Base-by-base conservation (phyloP, 208 protist species). In the Naegleria gruberi region DNA sequence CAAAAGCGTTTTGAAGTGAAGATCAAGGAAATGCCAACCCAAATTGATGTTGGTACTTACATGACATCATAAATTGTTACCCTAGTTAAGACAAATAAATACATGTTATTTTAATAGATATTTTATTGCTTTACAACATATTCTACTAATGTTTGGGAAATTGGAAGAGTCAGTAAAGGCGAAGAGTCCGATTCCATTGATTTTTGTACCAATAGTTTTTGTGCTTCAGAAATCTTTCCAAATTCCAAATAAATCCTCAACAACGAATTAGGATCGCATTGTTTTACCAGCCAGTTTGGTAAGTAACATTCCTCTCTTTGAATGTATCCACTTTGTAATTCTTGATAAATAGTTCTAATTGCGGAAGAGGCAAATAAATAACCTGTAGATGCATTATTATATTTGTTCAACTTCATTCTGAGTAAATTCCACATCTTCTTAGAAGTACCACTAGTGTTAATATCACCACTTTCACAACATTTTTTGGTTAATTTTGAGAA, bases 1-100 rank as follows among this genome's bases (percentile, higher is more conserved):
- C 85, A 89, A 74, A 44, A 44, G 0, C 26, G 85, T 37, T 89
- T 89, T n/a, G 85, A 43, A 34, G 85, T 89, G 30, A 57, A 89
- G 19, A 44, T 89, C 30, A 15, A 65, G 15, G 8, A 45, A 7
- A 17, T 89, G 19, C 85, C 85, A 89, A 19, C 0, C 17, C 5
- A 37, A 37, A 87, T 87, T 41, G 83, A 87, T 87, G 2, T 23
- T 26, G 15, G 5, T 37, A 55, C 42, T 19, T 87, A 87, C 44
- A 87, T 82, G 74, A 37, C 74, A 26, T 43, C 26, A 43, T 82
- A 82, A 82, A 82, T 8, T 43, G n/a, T n/a, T n/a, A n/a, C n/a
- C n/a, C n/a, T n/a, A n/a, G n/a, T n/a, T n/a, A n/a, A n/a, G n/a
- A n/a, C n/a, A n/a, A n/a, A n/a, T n/a, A n/a, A n/a, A n/a, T n/a